Conservation (phyloP, 306 rosid species). For the Datisca glomerata region DNA sequence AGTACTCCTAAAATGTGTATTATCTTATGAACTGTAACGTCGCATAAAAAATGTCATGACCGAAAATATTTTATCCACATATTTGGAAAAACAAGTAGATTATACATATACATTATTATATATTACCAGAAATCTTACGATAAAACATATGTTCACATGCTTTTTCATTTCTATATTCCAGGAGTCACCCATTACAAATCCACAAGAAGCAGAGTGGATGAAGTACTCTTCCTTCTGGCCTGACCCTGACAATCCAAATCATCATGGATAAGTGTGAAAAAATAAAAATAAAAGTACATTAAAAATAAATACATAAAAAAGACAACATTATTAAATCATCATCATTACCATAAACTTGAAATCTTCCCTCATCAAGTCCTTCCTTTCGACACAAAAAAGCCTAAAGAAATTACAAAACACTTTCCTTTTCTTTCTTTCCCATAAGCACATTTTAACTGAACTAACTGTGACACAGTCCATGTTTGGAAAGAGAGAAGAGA, state of each 20-base stretch:
- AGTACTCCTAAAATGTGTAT: too few relatives aligned
- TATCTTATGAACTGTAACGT: too few relatives aligned
- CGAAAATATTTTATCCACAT: too few relatives aligned
- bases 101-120: too few relatives aligned
- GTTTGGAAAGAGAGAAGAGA: slow-evolving; percentile 7
- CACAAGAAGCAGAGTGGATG: slow-evolving; percentile 91
- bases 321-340: slow-evolving; percentile 30
- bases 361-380: neutral
- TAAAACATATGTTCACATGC: too few relatives aligned
- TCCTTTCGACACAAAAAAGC: neutral
- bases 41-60: too few relatives aligned
- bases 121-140: too few relatives aligned
- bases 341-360: neutral
- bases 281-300: neutral
- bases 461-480: slow-evolving; percentile 31
- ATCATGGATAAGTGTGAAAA: slow-evolving; percentile 42
- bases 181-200: slow-evolving; percentile 66
- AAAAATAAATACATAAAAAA: too few relatives aligned
- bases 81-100: too few relatives aligned
- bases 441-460: slow-evolving; percentile 26
- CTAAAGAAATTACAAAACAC: too few relatives aligned
- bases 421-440: slow-evolving; percentile 15
- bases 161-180: slow-evolving; percentile 26
- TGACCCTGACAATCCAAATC: slow-evolving; percentile 78
- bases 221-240: slow-evolving; percentile 93